Base-by-base conservation (phyloP, 2,329 filamentous ascomycete species). In the Huntiella moniliformis region DNA sequence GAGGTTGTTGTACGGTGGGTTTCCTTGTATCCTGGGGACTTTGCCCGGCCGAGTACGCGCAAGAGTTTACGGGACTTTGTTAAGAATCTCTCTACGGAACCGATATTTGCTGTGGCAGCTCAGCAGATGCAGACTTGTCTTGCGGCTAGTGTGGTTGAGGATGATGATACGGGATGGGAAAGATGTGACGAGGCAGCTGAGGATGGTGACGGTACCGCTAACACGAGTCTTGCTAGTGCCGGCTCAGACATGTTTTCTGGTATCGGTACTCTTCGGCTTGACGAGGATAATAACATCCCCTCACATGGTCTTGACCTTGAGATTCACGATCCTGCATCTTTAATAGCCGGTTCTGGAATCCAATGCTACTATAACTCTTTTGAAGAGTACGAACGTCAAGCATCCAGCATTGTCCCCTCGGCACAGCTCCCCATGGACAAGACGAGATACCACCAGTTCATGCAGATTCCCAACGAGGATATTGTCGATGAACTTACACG, bases 121-220 rank as follows among this genome's bases (percentile, higher is more conserved):
- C 79, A 83, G 53, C 85, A 95, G 57, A 91, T 98, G 63, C 73
- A 77, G 15, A 70, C 72, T n/a, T 78, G 82, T 54, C 66, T 96
- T 12, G 81, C 87, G 39, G 68, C 71, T 42, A 69, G 67, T 48
- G 78, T 86, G 1, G 67, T 74, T 4, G 82, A 93, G 55, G 87
- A 96, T 57, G 91, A 96, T 55, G 88, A 98, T 57, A 82, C 82
- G 0, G 78, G 82, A 10, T 98, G 91, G 91, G 85, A 82, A n/a
- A 82, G 78, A 55, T 74, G 76, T 40, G 88, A 96, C 56, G 73
- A 76, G 7, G 52, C 53, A 3, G 57, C 56, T 3, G 61, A 64
- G 18, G 55, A 58, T 16, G 50, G 56, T 12, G 60, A 57, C 15
- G 22, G 32, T 11, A 16, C 33, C 2, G 60, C 56, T 45, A 56